Conservation (phyloP, 176 grass and related monocot species). For the Pharus latifolius region DNA sequence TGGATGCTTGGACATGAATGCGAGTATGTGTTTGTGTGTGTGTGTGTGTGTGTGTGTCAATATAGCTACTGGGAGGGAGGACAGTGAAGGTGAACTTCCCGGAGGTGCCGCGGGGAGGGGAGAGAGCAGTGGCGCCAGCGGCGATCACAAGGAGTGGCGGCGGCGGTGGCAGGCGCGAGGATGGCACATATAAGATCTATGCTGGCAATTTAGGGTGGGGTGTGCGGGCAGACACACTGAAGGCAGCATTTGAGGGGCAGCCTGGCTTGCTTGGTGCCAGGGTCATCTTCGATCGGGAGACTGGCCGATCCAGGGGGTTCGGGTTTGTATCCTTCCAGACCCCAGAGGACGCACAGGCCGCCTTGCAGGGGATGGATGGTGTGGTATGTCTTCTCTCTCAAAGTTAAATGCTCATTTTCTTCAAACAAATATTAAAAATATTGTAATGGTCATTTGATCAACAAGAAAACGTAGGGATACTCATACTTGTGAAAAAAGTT, state of each 20-base stretch:
- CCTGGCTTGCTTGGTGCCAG: constrained; percentile 54
- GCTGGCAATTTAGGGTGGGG: constrained; percentile 87
- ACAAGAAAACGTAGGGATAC: too few relatives aligned
- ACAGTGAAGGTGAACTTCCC: constrained; percentile 79
- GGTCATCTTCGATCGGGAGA: constrained; percentile 70
- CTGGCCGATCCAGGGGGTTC: constrained; percentile 67
- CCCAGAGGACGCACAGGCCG: constrained; percentile 49
- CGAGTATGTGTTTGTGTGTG: background rate
- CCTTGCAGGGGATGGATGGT: constrained; percentile 64
- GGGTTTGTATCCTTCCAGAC: constrained; percentile 75
- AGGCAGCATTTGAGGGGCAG: constrained; percentile 41
- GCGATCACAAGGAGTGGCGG: constrained; percentile 19
- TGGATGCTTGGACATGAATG: background rate
- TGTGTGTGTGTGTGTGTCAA: background rate
- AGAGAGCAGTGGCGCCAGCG: constrained; percentile 29
- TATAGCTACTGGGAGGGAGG: constrained; percentile 65
- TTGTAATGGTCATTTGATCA: too few relatives aligned
- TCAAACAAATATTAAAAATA: too few relatives aligned
- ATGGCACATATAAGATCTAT: constrained; percentile 78
- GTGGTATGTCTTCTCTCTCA: constrained; percentile 39
- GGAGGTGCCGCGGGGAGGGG: constrained; percentile 81
- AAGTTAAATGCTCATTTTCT: too few relatives aligned
- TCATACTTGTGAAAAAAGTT: too few relatives aligned
- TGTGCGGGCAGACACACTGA: constrained; percentile 52
- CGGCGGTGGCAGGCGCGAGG: constrained; percentile 22